phyloP scores from a whole-genome alignment of 352 stramenopile species.

The Phytopythium montanum region DNA sequence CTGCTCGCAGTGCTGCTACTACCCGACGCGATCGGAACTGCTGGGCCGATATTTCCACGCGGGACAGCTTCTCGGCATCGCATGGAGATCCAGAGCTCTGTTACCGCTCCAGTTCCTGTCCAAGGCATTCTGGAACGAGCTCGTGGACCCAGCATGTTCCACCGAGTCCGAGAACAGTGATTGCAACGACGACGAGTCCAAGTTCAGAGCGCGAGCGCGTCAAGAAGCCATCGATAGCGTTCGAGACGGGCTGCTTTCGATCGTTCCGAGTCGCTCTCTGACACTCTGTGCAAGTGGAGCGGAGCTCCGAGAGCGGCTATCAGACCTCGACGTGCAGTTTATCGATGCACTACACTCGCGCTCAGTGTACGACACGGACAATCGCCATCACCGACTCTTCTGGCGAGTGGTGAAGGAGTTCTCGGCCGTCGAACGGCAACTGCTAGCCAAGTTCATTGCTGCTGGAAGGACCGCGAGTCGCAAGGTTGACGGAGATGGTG shows the following conservation, averaged over 20 bases:
- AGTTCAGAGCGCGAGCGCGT: slow-evolving; percentile 1
- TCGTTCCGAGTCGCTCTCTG: slow-evolving; percentile 48
- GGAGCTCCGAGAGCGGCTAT: slow-evolving; percentile 27
- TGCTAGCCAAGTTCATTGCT: slow-evolving; percentile 49
- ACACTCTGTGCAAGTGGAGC: slow-evolving; percentile 25
- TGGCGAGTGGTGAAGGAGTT: slow-evolving; percentile 39
- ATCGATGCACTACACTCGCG: slow-evolving; percentile 24
- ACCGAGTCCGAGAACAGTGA: neutral
- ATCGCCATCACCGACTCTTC: slow-evolving; percentile 35
- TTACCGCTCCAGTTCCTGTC: slow-evolving; percentile 57
- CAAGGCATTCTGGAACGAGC: slow-evolving; percentile 33
- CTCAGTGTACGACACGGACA: slow-evolving; percentile 21
- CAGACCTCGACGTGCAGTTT: slow-evolving; percentile 26
- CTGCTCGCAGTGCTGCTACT: neutral
- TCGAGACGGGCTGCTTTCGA: slow-evolving; percentile 48
- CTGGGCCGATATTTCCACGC: slow-evolving; percentile 55
- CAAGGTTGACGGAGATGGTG: neutral
- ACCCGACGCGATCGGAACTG: slow-evolving; percentile 19
- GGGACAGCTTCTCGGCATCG: slow-evolving; percentile 56
- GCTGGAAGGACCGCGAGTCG: slow-evolving; percentile 6
- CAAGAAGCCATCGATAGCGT: slow-evolving; percentile 29
- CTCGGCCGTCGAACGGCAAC: slow-evolving; percentile 37
- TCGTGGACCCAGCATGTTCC: slow-evolving; percentile 18
- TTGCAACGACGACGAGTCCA: neutral
- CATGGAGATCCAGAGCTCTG: slow-evolving; percentile 43